A percentile compares a stretch with the other conserved stretches of the same genome.
Conservation (phyloP, 2,329 filamentous ascomycete genomes). For the Monosporascus sp. region DNA sequence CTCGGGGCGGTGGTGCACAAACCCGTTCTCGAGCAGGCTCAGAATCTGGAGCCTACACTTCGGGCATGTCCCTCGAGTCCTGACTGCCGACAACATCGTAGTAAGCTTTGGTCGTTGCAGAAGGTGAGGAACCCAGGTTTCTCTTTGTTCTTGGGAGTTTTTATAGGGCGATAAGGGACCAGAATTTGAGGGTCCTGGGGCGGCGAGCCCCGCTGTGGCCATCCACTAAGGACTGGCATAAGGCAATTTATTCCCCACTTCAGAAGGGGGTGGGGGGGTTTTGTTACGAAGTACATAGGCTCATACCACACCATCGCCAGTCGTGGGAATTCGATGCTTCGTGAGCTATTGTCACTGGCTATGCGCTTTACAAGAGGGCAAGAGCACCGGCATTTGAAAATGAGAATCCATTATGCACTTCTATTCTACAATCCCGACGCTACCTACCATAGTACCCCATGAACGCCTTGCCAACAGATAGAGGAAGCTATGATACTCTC, state of each 20-base stretch:
- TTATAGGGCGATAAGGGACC: not conserved
- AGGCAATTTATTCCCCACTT: not conserved
- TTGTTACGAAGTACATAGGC: not conserved
- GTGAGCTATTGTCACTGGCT: too few species aligned
- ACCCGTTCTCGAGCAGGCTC: constrained; percentile 30
- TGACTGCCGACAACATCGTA: constrained; percentile 33
- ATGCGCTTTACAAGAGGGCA: too few species aligned
- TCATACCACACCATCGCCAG: not conserved
- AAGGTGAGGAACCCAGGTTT: not conserved
- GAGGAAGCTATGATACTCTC: constrained; percentile 12
- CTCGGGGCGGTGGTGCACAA: constrained; percentile 18
- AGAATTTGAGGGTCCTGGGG: not conserved
- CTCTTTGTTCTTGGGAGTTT: not conserved
- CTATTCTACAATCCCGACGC: not conserved
- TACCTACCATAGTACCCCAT: not conserved
- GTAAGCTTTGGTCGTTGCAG: not conserved
- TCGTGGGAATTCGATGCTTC: too few species aligned
- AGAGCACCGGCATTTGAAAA: not conserved
- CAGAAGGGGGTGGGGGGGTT: not conserved
- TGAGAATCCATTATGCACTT: not conserved
- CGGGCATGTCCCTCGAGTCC: constrained; percentile 31
- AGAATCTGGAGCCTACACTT: constrained; percentile 32
- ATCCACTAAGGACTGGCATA: not conserved
- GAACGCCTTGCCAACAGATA: not conserved
- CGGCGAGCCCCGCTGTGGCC: not conserved